phyloP scores from a whole-genome alignment of 2,329 filamentous ascomycete genomes.

The Curvularia hawaiiensis region DNA sequence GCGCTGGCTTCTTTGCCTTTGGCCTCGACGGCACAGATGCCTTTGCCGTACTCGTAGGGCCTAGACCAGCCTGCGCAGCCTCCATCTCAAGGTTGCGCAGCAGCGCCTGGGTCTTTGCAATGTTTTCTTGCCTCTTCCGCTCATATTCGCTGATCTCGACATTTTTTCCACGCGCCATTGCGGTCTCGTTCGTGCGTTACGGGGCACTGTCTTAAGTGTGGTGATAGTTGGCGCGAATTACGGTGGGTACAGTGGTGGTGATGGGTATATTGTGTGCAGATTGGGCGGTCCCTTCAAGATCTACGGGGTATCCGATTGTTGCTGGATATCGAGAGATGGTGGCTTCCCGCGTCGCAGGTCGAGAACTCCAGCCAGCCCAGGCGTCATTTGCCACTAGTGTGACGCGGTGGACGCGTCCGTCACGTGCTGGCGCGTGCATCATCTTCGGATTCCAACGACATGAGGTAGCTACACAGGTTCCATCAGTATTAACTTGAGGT shows the following conservation, averaged over 20 bases:
- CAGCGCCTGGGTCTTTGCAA: conserved; percentile 82
- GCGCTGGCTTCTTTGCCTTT: conserved; percentile 48
- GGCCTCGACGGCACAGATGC: conserved; percentile 53
- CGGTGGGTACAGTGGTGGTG: conserved; percentile 9
- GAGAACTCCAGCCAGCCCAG: not conserved
- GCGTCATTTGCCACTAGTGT: conserved; percentile 23
- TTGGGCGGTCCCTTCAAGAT: not conserved
- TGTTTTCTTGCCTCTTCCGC: conserved; percentile 81
- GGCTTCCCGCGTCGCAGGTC: not conserved
- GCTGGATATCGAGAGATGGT: conserved; percentile 11
- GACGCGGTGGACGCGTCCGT: conserved; percentile 20
- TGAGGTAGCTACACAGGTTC: too few relatives aligned
- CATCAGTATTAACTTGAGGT: too few relatives aligned
- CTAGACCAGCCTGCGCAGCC: conserved; percentile 71
- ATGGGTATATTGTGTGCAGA: not conserved
- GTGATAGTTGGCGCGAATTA: not conserved
- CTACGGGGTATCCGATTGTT: conserved; percentile 11
- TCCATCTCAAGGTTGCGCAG: conserved; percentile 76
- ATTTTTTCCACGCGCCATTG: conserved; percentile 50
- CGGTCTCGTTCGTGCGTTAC: not conserved
- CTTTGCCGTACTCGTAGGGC: conserved; percentile 58
- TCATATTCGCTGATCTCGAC: conserved; percentile 81
- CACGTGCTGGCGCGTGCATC: conserved; percentile 19
- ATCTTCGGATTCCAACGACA: too few relatives aligned
- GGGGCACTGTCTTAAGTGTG: not conserved